A percentile compares a stretch with the other conserved stretches of the same genome.
Evolutionary conservation across 352 stramenopile genomes (phyloP).

Genomic region (Globisporangium canariense): DNA sequence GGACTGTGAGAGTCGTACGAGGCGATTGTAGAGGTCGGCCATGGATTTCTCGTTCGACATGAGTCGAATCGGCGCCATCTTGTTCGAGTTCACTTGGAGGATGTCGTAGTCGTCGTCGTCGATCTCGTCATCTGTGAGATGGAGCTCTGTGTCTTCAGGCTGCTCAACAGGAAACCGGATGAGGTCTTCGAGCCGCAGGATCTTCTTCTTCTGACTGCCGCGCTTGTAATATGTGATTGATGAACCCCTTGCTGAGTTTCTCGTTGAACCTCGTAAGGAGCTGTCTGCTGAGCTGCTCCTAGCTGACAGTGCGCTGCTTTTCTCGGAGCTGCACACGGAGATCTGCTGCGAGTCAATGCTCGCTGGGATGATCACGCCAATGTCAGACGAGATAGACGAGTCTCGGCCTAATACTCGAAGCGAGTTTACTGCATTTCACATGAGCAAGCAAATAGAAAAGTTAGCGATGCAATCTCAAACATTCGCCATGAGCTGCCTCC

Average conservation of each 20-base stretch:
- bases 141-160: background rate
- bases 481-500: background rate
- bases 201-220: slow-evolving; percentile 19
- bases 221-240: slow-evolving; percentile 22
- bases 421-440: slow-evolving; percentile 11
- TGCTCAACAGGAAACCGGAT: slow-evolving; percentile 18
- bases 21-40: slow-evolving; percentile 19
- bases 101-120: slow-evolving; percentile 12
- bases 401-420: slow-evolving; percentile 16
- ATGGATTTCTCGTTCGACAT: slow-evolving; percentile 15
- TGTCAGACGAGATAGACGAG: slow-evolving; percentile 23
- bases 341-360: slow-evolving; percentile 7
- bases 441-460: background rate
- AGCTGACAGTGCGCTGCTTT: slow-evolving; percentile 7
- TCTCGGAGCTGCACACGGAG: slow-evolving; percentile 9
- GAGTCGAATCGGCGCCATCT: slow-evolving; percentile 8
- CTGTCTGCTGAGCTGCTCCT: slow-evolving; percentile 1
- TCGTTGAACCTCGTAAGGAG: background rate
- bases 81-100: slow-evolving; percentile 10
- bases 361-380: slow-evolving; percentile 2
- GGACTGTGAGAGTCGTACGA: slow-evolving; percentile 20
- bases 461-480: background rate
- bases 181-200: slow-evolving; percentile 19
- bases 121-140: slow-evolving; percentile 13
- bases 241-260: slow-evolving; percentile 8